Conservation (phyloP, 129 eudicot species). For the Deinandra increscens region DNA sequence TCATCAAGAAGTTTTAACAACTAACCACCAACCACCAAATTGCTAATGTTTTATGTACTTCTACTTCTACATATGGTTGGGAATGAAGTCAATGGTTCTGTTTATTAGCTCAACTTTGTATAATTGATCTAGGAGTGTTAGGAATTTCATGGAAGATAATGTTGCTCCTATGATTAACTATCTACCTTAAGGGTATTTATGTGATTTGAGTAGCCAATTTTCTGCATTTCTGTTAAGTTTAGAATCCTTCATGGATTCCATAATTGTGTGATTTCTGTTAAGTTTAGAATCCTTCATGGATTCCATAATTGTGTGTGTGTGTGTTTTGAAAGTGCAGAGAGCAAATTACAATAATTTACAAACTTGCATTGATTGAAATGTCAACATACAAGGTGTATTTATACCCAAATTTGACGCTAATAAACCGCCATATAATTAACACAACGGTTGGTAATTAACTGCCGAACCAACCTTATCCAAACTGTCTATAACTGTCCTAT, state of each 20-base stretch:
- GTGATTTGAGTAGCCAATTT: slow-evolving; percentile 16
- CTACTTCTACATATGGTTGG: slow-evolving; percentile 10
- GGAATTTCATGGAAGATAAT: background rate
- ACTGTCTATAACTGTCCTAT: too few relatives aligned
- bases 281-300: too few relatives aligned
- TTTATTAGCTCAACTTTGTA: slow-evolving; percentile 10
- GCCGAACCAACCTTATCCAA: too few relatives aligned
- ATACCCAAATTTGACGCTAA: too few relatives aligned
- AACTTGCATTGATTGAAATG: too few relatives aligned
- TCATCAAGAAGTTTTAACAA: slow-evolving; percentile 18
- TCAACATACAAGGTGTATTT: too few relatives aligned
- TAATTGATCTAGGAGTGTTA: background rate
- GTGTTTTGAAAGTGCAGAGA: too few relatives aligned
- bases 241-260: background rate
- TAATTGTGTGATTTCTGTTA: too few relatives aligned
- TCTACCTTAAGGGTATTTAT: slow-evolving; percentile 3
- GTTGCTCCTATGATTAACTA: slow-evolving; percentile 11
- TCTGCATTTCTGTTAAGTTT: background rate
- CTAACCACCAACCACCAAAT: background rate
- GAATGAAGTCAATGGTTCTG: slow-evolving; percentile 33
- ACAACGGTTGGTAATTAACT: too few relatives aligned
- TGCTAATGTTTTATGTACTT: slow-evolving; percentile 1
- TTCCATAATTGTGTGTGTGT: too few relatives aligned
- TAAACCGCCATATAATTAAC: too few relatives aligned
- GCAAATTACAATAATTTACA: too few relatives aligned